Percentiles rank a stretch among this genome's conserved stretches.
phyloP scores from a whole-genome alignment of 345 rosid genomes.

The Cardamine occulta region DNA sequence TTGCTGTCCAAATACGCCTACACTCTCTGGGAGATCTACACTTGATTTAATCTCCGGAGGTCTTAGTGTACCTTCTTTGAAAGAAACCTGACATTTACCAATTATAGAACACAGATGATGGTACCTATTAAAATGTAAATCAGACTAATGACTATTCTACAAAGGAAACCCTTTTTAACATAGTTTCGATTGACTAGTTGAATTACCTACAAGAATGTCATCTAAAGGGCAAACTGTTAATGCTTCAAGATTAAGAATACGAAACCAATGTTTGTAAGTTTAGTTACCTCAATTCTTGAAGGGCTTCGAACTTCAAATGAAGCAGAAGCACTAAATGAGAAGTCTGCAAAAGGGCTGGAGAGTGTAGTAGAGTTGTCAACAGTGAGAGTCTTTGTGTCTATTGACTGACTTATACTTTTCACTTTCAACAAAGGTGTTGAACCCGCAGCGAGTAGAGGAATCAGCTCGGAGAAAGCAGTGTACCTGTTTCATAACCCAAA shows the following conservation, averaged over 20 bases:
- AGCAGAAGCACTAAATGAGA: slow-evolving; percentile 88
- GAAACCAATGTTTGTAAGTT: slow-evolving; percentile 14
- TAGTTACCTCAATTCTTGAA: slow-evolving; percentile 79
- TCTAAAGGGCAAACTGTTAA: too few species aligned
- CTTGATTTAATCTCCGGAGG: slow-evolving; percentile 85
- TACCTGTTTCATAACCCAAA: slow-evolving; percentile 55
- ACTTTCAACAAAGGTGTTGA: slow-evolving; percentile 75
- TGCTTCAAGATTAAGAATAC: too few species aligned
- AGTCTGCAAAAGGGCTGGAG: slow-evolving; percentile 78
- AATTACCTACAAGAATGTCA: too few species aligned
- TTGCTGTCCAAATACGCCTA: slow-evolving; percentile 75
- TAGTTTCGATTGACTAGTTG: too few species aligned
- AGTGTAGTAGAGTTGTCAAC: slow-evolving; percentile 71
- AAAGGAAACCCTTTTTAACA: background rate
- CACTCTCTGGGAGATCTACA: slow-evolving; percentile 70
- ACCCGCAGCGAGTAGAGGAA: slow-evolving; percentile 87
- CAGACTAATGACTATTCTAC: too few species aligned
- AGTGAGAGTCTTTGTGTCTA: slow-evolving; percentile 56
- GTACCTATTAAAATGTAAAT: background rate
- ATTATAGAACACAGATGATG: slow-evolving; percentile 5
- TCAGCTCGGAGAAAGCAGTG: slow-evolving; percentile 88
- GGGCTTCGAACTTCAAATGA: slow-evolving; percentile 79
- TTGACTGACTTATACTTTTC: slow-evolving; percentile 65
- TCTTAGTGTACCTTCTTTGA: slow-evolving; percentile 77
- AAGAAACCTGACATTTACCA: slow-evolving; percentile 65